Base-by-base conservation (phyloP, 2,329 filamentous ascomycete genomes). In the Ceratocystis variospora region DNA sequence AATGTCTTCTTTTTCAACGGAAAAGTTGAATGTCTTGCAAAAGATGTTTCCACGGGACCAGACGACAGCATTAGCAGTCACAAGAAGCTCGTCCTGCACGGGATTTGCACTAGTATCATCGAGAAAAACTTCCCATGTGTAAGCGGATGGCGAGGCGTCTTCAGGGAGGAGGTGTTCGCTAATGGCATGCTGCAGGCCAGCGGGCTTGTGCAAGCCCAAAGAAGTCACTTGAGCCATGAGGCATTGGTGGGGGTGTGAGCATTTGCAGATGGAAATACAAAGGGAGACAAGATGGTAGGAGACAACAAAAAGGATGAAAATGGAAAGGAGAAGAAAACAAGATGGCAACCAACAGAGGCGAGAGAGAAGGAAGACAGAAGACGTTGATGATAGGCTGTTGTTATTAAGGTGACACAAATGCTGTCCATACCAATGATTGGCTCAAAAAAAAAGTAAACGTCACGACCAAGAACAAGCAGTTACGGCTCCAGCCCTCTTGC, bases 21-120 rank as follows among this genome's bases (percentile, higher is more conserved):
- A 85, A 75, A 97, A 92, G 69, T 85, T 87, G 78, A 92, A 96
- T 63, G 88, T 84, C 75, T 93, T 90, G 71, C 89, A 88, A 69
- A 97, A 87, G 67, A 93, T 80, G 67, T 88, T 88, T 61, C 90
- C 91, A 67, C 90, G 85, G 48, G 90, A 95, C 93, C 93, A 99
- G 67, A 96, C 82, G 12, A 95, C 91, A 71, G 87, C 87, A 68
- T 83, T 80, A 31, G 84, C 79, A 10, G 91, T 94, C 63, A 85
- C 85, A 28, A 96, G 77, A 15, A 96, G 77, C 75, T 96, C 92
- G 72, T 96, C 91, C 71, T 92, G 45, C 15, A 41, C 62, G 28
- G 45, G 48, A 22, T 48, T 44, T 22, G 22, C 22, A 22, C 15
- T 25, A n/a, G 55, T 59, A 31, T 59, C 55, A n/a, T 66, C 77